Evolutionary conservation across 2,329 filamentous ascomycete species (phyloP).

Genomic region (Sporothrix curviconia): DNA sequence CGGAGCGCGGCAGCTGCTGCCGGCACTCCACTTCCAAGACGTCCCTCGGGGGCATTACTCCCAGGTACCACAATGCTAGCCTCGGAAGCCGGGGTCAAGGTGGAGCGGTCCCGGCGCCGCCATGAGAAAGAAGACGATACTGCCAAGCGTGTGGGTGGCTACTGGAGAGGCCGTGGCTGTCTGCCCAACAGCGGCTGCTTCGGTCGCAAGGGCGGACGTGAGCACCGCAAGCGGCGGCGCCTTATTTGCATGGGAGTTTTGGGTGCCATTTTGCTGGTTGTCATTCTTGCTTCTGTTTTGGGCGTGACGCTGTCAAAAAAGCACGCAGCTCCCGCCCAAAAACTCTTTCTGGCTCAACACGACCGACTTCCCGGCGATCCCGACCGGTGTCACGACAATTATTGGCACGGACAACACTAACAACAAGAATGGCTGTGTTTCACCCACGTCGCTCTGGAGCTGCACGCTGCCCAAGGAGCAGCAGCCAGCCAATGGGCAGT

Average conservation of each 20-base stretch:
- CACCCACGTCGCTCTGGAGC: constrained; percentile 72
- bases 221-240: constrained; percentile 57
- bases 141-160: constrained; percentile 50
- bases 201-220: constrained; percentile 55
- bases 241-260: constrained; percentile 48
- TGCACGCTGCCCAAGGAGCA: constrained; percentile 76
- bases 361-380: constrained; percentile 79
- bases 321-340: constrained; percentile 20
- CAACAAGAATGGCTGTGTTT: constrained; percentile 62
- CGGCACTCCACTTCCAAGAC: constrained; percentile 34
- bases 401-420: constrained; percentile 62
- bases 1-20: constrained; percentile 18
- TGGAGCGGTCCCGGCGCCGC: constrained; percentile 46
- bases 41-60: constrained; percentile 39
- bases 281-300: constrained; percentile 53
- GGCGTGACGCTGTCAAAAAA: constrained; percentile 49
- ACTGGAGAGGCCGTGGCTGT: constrained; percentile 61
- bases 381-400: constrained; percentile 74
- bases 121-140: constrained; percentile 61
- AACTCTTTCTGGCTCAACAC: constrained; percentile 70
- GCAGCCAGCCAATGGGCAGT: constrained; percentile 57
- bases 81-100: constrained; percentile 32
- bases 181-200: constrained; percentile 59
- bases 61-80: constrained; percentile 30
- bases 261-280: constrained; percentile 44